Percentiles rank a stretch among this genome's conserved stretches.
phyloP scores from a whole-genome alignment of 2,329 filamentous ascomycete genomes.

The Xylariaceae sp. region DNA sequence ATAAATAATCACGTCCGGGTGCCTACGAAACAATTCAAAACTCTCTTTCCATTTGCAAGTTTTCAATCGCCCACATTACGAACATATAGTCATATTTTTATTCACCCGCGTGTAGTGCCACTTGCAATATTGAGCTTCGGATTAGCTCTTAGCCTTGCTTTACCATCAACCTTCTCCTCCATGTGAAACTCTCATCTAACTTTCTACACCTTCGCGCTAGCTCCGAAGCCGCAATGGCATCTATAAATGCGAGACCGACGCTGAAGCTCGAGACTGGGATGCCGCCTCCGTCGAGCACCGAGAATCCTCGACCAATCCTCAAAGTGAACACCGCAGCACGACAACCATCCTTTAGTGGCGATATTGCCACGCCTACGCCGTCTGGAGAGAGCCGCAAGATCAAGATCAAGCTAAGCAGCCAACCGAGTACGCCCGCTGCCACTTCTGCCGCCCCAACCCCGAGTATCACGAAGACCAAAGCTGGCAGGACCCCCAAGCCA shows the following conservation, averaged over 20 bases:
- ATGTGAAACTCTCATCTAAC: neutral
- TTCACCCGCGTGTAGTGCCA: neutral
- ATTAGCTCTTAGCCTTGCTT: too few species aligned
- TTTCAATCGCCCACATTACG: too few species aligned
- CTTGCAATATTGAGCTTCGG: too few species aligned
- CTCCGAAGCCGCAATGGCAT: slow-evolving; percentile 27
- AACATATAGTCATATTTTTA: neutral
- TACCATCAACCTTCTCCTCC: neutral
- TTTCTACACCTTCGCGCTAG: neutral
- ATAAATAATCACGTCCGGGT: neutral
- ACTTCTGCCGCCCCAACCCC: slow-evolving; percentile 28
- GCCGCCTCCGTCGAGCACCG: slow-evolving; percentile 33
- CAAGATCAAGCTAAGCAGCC: slow-evolving; percentile 44
- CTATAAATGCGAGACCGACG: slow-evolving; percentile 32
- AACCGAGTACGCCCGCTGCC: slow-evolving; percentile 35
- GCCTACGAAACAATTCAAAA: neutral
- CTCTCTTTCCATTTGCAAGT: too few species aligned
- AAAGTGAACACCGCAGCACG: slow-evolving; percentile 37
- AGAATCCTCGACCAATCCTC: slow-evolving; percentile 37
- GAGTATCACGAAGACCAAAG: slow-evolving; percentile 55
- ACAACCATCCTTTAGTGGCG: slow-evolving; percentile 33
- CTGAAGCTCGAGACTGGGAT: slow-evolving; percentile 37
- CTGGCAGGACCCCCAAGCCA: slow-evolving; percentile 61
- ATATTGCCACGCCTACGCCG: slow-evolving; percentile 30
- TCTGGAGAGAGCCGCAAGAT: slow-evolving; percentile 39